Base-by-base conservation (phyloP, 805 yeast species). In the Debaryomyces tyrocola region DNA sequence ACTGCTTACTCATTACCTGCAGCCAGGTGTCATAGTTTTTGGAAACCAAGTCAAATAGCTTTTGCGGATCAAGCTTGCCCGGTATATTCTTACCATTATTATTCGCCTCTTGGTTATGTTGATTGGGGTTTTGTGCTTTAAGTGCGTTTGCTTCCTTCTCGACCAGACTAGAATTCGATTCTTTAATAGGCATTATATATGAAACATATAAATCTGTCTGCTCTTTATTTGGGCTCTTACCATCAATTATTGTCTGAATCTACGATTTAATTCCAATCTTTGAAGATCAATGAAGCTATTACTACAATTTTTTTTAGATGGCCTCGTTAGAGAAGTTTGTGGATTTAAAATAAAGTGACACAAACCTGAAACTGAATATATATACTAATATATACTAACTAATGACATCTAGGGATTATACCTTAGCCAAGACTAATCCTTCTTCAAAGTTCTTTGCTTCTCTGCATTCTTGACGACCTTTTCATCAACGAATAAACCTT, bases 381-480 rank as follows among this genome's bases (percentile, higher is more conserved):
- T 34, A 39, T 28, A 24, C 27, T 24, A 7, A 15, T 33, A 33
- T 34, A 39, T 28, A 24, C 27, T 24, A 7, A 24, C 18, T 24
- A 24, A 6, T 24, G 27, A 24, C 27, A 24, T 31, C 34, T 31
- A 31, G 14, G 6, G 34, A 31, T 12, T 9, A 35, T 34, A 34
- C 18, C 18, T 34, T 21, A 41, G 20, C 21, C 21, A 8, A 33
- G 2, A 17, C 46, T 59, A 84, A 58, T 85, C 87, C 62, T 77
- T 85, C 69, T 86, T 88, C 69, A 91, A 66, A 0, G 92, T 91
- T 63, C 97, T 79, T 68, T 94, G 98, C 65, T 91, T 90, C 64
- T 94, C 98, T 1, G 98, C 97, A 60, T 86, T 87, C 61, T 88
- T 80, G 18, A 94, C 87, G 37, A 94, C 87, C 66, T 91, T 91